phyloP scores from a whole-genome alignment of 495 filamentous ascomycete species.

The Neurospora sp. region DNA sequence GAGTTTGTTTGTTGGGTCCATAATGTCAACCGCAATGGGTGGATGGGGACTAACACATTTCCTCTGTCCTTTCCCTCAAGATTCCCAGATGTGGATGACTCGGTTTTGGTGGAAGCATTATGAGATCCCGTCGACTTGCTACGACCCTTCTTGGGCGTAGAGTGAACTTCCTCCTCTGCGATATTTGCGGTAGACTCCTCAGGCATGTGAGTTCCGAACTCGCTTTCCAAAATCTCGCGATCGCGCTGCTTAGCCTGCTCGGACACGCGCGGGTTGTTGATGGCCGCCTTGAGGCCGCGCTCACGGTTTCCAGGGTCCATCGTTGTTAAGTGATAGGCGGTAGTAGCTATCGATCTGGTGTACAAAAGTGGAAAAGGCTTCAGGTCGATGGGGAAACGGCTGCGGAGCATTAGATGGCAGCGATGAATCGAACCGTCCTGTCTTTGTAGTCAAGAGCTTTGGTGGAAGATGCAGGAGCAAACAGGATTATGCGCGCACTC shows the following conservation, averaged over 20 bases:
- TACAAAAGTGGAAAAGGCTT: neutral
- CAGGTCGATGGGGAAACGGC: neutral
- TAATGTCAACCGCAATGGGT: neutral
- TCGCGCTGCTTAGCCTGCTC: constrained; percentile 13
- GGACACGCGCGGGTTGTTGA: constrained; percentile 19
- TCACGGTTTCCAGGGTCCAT: constrained; percentile 18
- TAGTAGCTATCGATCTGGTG: neutral
- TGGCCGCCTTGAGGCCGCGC: constrained; percentile 19
- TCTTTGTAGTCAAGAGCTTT: neutral
- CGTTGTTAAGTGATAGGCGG: constrained; percentile 2
- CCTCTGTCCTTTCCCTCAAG: constrained; percentile 10
- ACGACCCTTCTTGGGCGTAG: constrained; percentile 6
- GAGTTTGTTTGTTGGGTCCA: too few relatives aligned
- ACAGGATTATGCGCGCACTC: neutral
- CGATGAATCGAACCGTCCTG: neutral
- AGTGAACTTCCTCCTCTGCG: neutral
- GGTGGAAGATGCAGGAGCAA: neutral
- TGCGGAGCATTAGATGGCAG: neutral
- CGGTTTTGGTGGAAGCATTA: neutral
- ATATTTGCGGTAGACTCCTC: neutral
- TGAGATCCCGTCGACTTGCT: constrained; percentile 8
- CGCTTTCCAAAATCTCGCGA: constrained; percentile 11
- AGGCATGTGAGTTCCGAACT: constrained; percentile 4
- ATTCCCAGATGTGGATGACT: neutral
- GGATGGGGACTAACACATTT: constrained; percentile 8